Percentiles rank a stretch among this genome's conserved stretches.
Conservation (phyloP, 2,329 filamentous ascomycete genomes). For the Cercospora janseana region DNA sequence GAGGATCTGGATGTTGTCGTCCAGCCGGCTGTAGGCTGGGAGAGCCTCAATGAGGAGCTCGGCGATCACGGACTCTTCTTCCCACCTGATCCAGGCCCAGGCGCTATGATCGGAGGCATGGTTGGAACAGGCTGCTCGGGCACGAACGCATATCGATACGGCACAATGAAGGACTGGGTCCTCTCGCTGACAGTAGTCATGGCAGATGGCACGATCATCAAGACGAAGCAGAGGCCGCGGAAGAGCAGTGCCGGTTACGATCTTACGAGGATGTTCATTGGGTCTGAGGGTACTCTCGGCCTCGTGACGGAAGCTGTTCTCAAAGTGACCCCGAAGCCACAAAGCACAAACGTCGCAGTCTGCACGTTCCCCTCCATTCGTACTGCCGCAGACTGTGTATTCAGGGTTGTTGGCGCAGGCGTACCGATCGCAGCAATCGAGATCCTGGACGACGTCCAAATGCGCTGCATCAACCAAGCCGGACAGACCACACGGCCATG, state of each 20-base stretch:
- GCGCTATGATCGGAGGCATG: conserved; percentile 90
- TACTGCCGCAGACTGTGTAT: conserved; percentile 74
- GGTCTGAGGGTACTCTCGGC: conserved; percentile 86
- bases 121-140: conserved; percentile 74
- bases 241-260: conserved; percentile 93
- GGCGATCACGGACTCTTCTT: conserved; percentile 76
- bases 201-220: conserved; percentile 85
- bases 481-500: conserved; percentile 63
- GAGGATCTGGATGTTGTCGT: conserved; percentile 60
- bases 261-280: conserved; percentile 83
- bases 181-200: conserved; percentile 81
- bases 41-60: conserved; percentile 76
- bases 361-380: conserved; percentile 63
- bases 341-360: conserved; percentile 77
- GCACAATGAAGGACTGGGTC: conserved; percentile 95
- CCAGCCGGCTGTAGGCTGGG: conserved; percentile 76
- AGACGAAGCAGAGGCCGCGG: conserved; percentile 80
- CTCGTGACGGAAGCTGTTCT: conserved; percentile 88
- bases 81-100: conserved; percentile 85
- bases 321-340: conserved; percentile 79
- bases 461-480: conserved; percentile 68
- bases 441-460: conserved; percentile 88
- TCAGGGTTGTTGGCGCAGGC: conserved; percentile 73
- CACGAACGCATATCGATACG: conserved; percentile 88
- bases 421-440: conserved; percentile 89